A percentile compares a stretch with the other conserved stretches of the same genome.
Evolutionary conservation across 768 basidiomycete genomes (phyloP).

Genomic region (Zangia roseola): DNA sequence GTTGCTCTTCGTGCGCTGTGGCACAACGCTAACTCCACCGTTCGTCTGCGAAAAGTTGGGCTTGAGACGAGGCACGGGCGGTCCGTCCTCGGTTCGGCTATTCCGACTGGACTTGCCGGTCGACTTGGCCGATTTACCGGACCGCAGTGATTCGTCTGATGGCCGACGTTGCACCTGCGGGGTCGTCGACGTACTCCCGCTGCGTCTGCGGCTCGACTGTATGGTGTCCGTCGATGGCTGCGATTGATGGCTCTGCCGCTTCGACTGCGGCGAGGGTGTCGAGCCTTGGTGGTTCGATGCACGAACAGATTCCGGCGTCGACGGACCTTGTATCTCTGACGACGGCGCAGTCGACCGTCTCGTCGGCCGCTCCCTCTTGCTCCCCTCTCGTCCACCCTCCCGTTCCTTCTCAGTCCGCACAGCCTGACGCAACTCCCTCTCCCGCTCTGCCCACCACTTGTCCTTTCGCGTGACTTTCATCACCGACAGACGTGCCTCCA

Average conservation of each 20-base stretch:
- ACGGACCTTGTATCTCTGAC: slow-evolving; percentile 6
- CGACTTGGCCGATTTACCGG: slow-evolving; percentile 38
- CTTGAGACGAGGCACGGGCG: slow-evolving; percentile 32
- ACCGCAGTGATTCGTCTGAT: slow-evolving; percentile 42
- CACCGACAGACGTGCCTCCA: slow-evolving; percentile 49
- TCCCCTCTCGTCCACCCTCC: slow-evolving; percentile 8
- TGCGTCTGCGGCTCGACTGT: slow-evolving; percentile 24
- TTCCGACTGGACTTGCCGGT: slow-evolving; percentile 31
- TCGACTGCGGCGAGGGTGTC: slow-evolving; percentile 19
- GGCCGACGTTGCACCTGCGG: slow-evolving; percentile 27
- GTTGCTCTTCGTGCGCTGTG: slow-evolving; percentile 52
- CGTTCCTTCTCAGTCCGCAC: slow-evolving; percentile 19
- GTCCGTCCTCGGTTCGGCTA: slow-evolving; percentile 26
- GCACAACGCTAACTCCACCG: slow-evolving; percentile 11
- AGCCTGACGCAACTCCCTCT: slow-evolving; percentile 19
- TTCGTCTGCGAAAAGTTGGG: slow-evolving; percentile 24
- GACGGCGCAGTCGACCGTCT: slow-evolving; percentile 19
- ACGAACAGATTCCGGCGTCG: slow-evolving; percentile 22
- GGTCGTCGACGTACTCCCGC: slow-evolving; percentile 24
- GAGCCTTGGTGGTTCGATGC: slow-evolving; percentile 26
- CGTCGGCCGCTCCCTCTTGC: slow-evolving; percentile 15
- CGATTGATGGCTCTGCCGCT: slow-evolving; percentile 27
- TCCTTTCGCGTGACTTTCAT: slow-evolving; percentile 35
- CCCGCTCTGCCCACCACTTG: slow-evolving; percentile 35
- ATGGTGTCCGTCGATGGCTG: slow-evolving; percentile 29